Evolutionary conservation across 1,284 basidiomycete species (phyloP).

Genomic region (Anthracocystis walkeri): DNA sequence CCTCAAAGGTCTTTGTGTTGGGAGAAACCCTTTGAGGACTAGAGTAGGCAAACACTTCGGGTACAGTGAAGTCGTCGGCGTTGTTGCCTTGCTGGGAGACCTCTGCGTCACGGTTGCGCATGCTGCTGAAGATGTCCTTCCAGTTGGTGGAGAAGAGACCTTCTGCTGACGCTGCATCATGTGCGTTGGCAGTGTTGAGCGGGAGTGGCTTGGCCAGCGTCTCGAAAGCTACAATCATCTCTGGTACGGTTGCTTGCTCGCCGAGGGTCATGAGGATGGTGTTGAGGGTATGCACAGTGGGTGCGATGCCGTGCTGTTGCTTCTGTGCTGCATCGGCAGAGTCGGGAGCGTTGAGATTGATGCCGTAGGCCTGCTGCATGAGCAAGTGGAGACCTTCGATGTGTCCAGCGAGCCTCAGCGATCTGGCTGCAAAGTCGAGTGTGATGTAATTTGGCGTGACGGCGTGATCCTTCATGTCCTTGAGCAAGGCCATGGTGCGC

Average conservation of each 20-base stretch:
- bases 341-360: constrained; percentile 60
- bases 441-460: constrained; percentile 50
- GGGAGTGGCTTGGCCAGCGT: constrained; percentile 57
- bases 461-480: constrained; percentile 55
- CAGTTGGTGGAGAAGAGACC: constrained; percentile 47
- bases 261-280: constrained; percentile 67
- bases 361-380: constrained; percentile 57
- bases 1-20: constrained; percentile 60
- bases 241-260: constrained; percentile 61
- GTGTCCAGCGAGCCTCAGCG: constrained; percentile 62
- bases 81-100: constrained; percentile 9
- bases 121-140: constrained; percentile 42
- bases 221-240: constrained; percentile 67
- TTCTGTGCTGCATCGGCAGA: constrained; percentile 12
- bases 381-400: constrained; percentile 56
- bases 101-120: constrained; percentile 29
- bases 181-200: neutral
- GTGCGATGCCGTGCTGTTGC: constrained; percentile 21
- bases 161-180: constrained; percentile 13
- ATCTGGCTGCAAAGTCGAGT: constrained; percentile 56
- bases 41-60: constrained; percentile 32
- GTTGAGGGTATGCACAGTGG: constrained; percentile 63
- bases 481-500: constrained; percentile 51
- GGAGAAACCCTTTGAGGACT: constrained; percentile 40
- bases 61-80: constrained; percentile 13